Evolutionary conservation across 2,329 filamentous ascomycete species (phyloP).

Genomic region (Thyridium curvatum): DNA sequence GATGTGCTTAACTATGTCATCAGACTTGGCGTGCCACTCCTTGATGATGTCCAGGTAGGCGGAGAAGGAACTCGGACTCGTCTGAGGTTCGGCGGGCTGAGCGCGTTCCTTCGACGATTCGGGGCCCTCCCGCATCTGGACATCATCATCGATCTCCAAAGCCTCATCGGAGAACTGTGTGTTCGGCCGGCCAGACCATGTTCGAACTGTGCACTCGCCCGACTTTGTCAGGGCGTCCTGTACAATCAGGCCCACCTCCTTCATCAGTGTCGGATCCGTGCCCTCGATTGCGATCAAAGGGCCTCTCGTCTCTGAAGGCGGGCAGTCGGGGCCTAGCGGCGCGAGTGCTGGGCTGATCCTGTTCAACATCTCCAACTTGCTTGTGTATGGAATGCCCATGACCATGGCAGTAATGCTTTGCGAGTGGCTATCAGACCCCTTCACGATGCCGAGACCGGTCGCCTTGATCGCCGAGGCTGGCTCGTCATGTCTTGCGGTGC

Average conservation of each 20-base stretch:
- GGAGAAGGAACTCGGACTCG: conserved; percentile 31
- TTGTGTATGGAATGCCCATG: conserved; percentile 66
- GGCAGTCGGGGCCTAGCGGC: conserved; percentile 20
- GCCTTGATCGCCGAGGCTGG: conserved; percentile 11
- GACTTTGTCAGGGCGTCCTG: conserved; percentile 51
- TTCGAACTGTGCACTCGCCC: conserved; percentile 37
- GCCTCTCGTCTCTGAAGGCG: conserved; percentile 48
- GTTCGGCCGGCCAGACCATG: conserved; percentile 25
- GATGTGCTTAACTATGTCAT: conserved; percentile 56
- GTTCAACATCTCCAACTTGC: conserved; percentile 71
- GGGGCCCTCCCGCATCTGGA: neutral
- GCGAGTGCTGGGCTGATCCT: conserved; percentile 67
- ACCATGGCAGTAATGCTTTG: conserved; percentile 60
- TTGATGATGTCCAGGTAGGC: conserved; percentile 63
- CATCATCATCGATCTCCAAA: conserved; percentile 22
- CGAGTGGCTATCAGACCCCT: conserved; percentile 22
- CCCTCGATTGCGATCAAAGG: conserved; percentile 82
- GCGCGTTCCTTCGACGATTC: neutral
- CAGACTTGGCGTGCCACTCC: conserved; percentile 70
- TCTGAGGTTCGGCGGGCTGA: neutral
- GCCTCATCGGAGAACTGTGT: conserved; percentile 23
- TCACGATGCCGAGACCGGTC: conserved; percentile 1
- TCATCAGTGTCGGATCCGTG: conserved; percentile 43
- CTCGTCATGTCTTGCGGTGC: neutral
- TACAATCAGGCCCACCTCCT: conserved; percentile 57